Evolutionary conservation across 2,329 filamentous ascomycete species (phyloP).

Genomic region (Colletotrichum musae): DNA sequence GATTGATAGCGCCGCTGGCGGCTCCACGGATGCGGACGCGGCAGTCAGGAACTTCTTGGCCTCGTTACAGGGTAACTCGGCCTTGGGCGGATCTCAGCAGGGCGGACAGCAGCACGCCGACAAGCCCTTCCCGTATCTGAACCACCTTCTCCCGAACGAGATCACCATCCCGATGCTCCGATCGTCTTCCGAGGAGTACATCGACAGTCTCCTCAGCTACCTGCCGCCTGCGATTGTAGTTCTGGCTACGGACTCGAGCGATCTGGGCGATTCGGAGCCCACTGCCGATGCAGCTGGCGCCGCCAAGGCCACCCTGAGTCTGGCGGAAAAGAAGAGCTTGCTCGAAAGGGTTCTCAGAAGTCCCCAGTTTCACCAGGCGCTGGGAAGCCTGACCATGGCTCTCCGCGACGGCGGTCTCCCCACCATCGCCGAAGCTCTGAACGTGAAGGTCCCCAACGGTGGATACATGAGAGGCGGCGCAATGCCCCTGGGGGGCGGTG

Average conservation of each 20-base stretch:
- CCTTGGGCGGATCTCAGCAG: conserved; percentile 51
- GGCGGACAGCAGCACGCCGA: conserved; percentile 56
- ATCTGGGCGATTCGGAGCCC: conserved; percentile 74
- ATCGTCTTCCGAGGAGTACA: conserved; percentile 71
- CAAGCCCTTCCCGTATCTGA: conserved; percentile 84
- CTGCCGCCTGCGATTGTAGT: conserved; percentile 85
- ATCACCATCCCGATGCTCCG: conserved; percentile 85
- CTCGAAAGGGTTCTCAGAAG: conserved; percentile 87
- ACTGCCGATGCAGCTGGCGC: conserved; percentile 78
- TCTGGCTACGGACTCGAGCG: conserved; percentile 76
- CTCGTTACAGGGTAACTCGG: conserved; percentile 76
- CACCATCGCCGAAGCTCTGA: conserved; percentile 88
- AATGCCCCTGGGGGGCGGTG: conserved; percentile 88
- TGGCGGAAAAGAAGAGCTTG: conserved; percentile 84
- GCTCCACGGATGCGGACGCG: conserved; percentile 76
- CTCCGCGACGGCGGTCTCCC: conserved; percentile 91
- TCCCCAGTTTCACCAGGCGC: conserved; percentile 90
- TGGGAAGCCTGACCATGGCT: conserved; percentile 88
- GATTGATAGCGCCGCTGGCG: conserved; percentile 28
- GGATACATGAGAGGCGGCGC: conserved; percentile 83
- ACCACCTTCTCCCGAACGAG: conserved; percentile 85
- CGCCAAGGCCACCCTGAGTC: conserved; percentile 80
- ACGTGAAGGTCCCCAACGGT: conserved; percentile 85
- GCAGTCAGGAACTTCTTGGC: conserved; percentile 91
- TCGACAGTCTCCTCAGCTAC: conserved; percentile 82